Percentiles rank a stretch among this genome's conserved stretches.
These are phyloP conservation scores for Myriangium duriaei DNA, from an alignment of 2,329 filamentous ascomycete species.

Conservation along the genomic window DNA sequence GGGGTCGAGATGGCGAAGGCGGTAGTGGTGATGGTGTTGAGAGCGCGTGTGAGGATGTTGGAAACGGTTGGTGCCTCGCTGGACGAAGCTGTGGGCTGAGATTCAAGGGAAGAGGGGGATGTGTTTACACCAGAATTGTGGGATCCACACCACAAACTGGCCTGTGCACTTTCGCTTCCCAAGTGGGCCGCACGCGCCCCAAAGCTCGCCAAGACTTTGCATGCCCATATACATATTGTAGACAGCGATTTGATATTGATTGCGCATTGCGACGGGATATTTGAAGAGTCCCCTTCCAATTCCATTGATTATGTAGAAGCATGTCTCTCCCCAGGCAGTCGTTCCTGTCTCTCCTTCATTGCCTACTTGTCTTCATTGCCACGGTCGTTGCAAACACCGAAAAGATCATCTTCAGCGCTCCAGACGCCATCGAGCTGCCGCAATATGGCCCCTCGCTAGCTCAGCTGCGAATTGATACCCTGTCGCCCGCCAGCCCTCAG, in stretches of 20 bases:
- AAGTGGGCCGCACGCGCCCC: not conserved
- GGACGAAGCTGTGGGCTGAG: not conserved
- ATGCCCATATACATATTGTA: too few species aligned
- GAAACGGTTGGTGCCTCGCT: not conserved
- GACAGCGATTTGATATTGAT: too few species aligned
- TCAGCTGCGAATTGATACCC: slow-evolving; percentile 49
- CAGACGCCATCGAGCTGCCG: slow-evolving; percentile 44
- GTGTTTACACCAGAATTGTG: not conserved
- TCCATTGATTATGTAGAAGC: not conserved
- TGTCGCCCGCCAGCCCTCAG: slow-evolving; percentile 45
- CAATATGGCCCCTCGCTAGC: slow-evolving; percentile 43
- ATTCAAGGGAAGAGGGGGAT: not conserved
- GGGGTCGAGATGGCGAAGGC: not conserved
- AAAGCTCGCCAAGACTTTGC: too few species aligned
- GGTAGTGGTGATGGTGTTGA: slow-evolving; percentile 9
- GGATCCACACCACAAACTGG: not conserved
- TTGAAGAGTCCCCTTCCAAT: too few species aligned
- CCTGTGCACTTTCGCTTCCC: not conserved
- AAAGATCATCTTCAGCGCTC: slow-evolving; percentile 78
- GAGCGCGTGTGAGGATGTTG: slow-evolving; percentile 4
- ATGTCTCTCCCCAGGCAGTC: not conserved
- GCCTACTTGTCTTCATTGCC: slow-evolving; percentile 5
- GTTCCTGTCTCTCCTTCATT: slow-evolving; percentile 3
- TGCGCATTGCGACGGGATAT: too few species aligned
- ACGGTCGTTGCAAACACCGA: slow-evolving; percentile 61